Evolutionary conservation across 768 basidiomycete species (phyloP).

Genomic region (Candolleomyces efflorescens): DNA sequence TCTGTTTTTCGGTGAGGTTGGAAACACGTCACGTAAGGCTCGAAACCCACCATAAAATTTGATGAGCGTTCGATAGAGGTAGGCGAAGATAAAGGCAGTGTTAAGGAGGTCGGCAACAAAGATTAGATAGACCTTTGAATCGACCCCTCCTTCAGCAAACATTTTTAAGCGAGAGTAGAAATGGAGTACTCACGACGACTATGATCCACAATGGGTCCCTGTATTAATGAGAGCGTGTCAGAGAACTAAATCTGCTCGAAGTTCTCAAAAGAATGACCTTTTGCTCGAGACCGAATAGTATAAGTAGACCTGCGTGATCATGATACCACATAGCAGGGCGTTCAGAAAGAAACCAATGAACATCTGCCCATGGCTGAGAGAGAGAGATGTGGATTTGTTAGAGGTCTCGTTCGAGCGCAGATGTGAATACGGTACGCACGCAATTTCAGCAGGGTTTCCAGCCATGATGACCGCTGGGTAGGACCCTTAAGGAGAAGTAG

Average conservation of each 20-base stretch:
- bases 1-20: conserved; percentile 7
- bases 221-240: too few species aligned
- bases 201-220: conserved; percentile 52
- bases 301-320: conserved; percentile 46
- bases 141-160: too few species aligned
- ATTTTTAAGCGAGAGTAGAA: not conserved
- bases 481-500: too few species aligned
- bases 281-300: conserved; percentile 37
- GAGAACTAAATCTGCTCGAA: too few species aligned
- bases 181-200: conserved; percentile 29
- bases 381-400: too few species aligned
- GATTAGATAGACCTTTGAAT: conserved; percentile 36
- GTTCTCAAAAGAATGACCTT: conserved; percentile 17
- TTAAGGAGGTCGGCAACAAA: conserved; percentile 49
- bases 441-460: too few species aligned
- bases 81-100: conserved; percentile 37
- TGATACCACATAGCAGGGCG: conserved; percentile 44
- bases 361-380: conserved; percentile 49
- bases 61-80: conserved; percentile 46
- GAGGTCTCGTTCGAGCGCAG: too few species aligned
- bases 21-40: too few species aligned
- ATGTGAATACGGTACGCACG: too few species aligned
- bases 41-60: conserved; percentile 35
- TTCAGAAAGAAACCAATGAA: conserved; percentile 45
- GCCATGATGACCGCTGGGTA: too few species aligned